Conservation (phyloP, 1,284 basidiomycete genomes). For the Apiotrichum mycotoxinovorans region DNA sequence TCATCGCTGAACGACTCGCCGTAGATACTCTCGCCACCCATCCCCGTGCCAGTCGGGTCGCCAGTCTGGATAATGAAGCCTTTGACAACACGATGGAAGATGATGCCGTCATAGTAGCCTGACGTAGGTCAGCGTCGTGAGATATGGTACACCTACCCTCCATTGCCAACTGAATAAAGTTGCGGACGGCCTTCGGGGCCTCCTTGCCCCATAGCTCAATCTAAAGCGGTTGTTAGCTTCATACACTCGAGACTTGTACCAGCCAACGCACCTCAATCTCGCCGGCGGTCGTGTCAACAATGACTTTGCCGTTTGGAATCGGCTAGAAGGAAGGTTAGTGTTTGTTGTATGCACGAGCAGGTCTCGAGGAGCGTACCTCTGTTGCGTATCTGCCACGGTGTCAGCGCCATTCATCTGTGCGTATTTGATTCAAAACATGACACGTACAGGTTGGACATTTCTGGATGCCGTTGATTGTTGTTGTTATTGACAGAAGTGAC, state of each 20-base stretch:
- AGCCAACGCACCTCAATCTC: constrained; percentile 64
- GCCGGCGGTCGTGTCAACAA: constrained; percentile 84
- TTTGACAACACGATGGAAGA: constrained; percentile 81
- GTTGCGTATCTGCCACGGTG: constrained; percentile 36
- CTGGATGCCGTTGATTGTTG: neutral
- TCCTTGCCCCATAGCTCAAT: constrained; percentile 96
- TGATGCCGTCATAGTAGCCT: constrained; percentile 94
- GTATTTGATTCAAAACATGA: neutral
- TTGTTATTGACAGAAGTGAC: too few species aligned
- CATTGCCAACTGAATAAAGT: constrained; percentile 84
- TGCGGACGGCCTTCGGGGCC: constrained; percentile 87
- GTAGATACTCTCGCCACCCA: constrained; percentile 85
- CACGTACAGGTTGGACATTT: constrained; percentile 40
- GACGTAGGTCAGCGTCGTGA: constrained; percentile 15
- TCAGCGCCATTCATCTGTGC: neutral
- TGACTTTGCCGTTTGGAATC: constrained; percentile 75
- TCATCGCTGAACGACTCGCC: constrained; percentile 91
- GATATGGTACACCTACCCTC: constrained; percentile 63
- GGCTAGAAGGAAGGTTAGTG: constrained; percentile 28
- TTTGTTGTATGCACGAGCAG: neutral
- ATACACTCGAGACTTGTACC: too few species aligned
- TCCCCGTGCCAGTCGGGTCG: constrained; percentile 85
- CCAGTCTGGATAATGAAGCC: constrained; percentile 91
- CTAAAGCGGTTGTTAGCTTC: constrained; percentile 22
- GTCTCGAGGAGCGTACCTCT: constrained; percentile 25